Evolutionary conservation across 176 grass and related monocot genomes (phyloP).

Genomic region (Stipa capillata): DNA sequence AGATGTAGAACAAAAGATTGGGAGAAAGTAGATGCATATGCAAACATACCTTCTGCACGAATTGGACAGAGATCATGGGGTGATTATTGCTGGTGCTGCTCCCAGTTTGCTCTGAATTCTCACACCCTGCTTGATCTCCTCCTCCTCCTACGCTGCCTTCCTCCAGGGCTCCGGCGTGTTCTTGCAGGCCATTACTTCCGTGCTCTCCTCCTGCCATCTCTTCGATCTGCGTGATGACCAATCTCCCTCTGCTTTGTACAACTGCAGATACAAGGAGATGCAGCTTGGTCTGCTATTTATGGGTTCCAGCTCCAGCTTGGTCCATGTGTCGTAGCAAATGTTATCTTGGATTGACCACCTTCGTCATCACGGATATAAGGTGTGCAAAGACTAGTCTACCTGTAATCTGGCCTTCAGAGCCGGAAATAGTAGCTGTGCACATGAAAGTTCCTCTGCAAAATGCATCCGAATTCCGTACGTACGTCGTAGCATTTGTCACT

Average conservation of each 20-base stretch:
- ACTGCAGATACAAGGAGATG: background rate
- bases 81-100: background rate
- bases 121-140: background rate
- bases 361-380: background rate
- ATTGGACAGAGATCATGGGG: constrained; percentile 29
- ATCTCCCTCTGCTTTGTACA: background rate
- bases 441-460: background rate
- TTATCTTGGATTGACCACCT: constrained; percentile 11
- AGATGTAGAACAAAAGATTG: background rate
- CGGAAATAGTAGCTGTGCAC: too few relatives aligned
- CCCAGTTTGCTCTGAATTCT: constrained; percentile 13
- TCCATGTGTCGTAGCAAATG: background rate
- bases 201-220: constrained; percentile 26
- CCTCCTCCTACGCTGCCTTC: constrained; percentile 33
- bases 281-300: constrained; percentile 26
- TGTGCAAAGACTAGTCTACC: constrained; percentile 4
- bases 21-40: background rate
- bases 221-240: background rate
- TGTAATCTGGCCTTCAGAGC: background rate
- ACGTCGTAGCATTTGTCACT: background rate
- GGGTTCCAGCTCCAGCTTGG: constrained; percentile 1
- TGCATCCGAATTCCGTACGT: too few relatives aligned
- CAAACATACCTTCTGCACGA: constrained; percentile 34
- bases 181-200: constrained; percentile 13
- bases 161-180: constrained; percentile 7